Evolutionary conservation across 495 filamentous ascomycete genomes (phyloP), one percentile per base, ranked within the genome.

Genomic region (Aspergillus taichungensis): DNA sequence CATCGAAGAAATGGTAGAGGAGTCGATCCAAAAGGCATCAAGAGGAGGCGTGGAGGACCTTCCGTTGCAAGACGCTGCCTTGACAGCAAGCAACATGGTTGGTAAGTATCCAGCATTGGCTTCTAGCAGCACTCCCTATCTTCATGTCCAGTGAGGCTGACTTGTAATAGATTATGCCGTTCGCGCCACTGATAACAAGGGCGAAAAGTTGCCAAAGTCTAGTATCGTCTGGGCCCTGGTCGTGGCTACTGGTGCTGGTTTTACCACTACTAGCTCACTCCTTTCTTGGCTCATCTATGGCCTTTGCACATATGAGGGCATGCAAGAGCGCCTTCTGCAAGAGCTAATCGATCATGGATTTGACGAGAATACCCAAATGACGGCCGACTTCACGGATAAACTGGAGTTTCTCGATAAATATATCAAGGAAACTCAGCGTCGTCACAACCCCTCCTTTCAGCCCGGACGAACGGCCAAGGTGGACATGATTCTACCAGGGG

Each of bases 371-470:
- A 73, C 62, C 0, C 43, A 59, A 11, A 50, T 62, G 13, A 66
- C 67, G 0, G 52, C 67, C 3, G 74, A 77, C 10, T 18, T 66
- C 1, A 61, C 66, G 0, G 62, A 69, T 13, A 43, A 44, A 9
- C 56, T 79, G 10, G 43, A 48, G 1, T 77, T 71, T 48, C 62
- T 76, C n/a, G 76, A 77, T 45, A 71, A 69, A 13, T 77, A 68
- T 51, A 62, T 81, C 64, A 78, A 81, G 56, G 77, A 80, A 53
- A 72, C 65, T 0, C 77, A 76, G 46, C 67, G 77, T 2, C 61
- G 66, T 4, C 75, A 80, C 60, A 77, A 75, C 42, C 67, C 77
- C 1, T 71, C 66, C 6, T 80, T 70, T 57, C 76, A 80, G 47
- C 69, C 77, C 0, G 75, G 63, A 2, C 71, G 77, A 6, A 79